Percentiles rank a stretch among this genome's conserved stretches.
Evolutionary conservation across 2,329 filamentous ascomycete genomes (phyloP).

Genomic region (Paecilomyces niveus): DNA sequence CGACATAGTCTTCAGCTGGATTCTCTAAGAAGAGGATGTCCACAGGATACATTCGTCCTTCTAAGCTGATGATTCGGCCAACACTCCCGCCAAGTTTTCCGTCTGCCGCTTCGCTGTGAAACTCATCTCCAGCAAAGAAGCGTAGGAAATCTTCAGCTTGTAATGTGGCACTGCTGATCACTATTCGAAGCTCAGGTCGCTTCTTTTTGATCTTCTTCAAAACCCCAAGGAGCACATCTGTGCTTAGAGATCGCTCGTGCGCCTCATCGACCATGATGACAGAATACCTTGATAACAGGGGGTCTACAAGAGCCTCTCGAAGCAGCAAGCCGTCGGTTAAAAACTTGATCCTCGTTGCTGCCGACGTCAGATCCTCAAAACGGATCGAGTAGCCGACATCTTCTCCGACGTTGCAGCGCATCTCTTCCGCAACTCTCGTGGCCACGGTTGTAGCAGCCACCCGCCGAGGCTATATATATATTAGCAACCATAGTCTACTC

Average conservation of each 20-base stretch:
- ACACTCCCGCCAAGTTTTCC: conserved; percentile 33
- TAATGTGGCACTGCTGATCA: conserved; percentile 88
- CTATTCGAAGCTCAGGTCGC: conserved; percentile 73
- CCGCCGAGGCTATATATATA: conserved; percentile 61
- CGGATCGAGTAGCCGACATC: conserved; percentile 88
- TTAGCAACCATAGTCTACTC: conserved; percentile 1
- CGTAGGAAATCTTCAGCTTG: conserved; percentile 78
- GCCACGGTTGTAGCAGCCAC: conserved; percentile 90
- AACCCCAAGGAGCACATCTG: conserved; percentile 81
- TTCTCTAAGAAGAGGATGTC: conserved; percentile 74
- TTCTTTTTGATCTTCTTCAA: conserved; percentile 83
- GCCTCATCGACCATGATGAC: conserved; percentile 98
- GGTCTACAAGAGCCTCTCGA: conserved; percentile 87
- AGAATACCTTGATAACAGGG: conserved; percentile 81
- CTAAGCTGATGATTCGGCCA: conserved; percentile 70
- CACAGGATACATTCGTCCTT: conserved; percentile 83
- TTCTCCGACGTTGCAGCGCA: conserved; percentile 77
- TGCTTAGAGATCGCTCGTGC: conserved; percentile 87
- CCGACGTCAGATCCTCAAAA: conserved; percentile 85
- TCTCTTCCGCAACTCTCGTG: conserved; percentile 79
- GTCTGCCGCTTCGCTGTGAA: conserved; percentile 26
- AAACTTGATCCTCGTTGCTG: conserved; percentile 84
- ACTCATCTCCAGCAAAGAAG: conserved; percentile 60
- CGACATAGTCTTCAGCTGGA: conserved; percentile 79
- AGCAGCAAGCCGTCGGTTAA: conserved; percentile 88